Evolutionary conservation across 352 stramenopile genomes (phyloP), one percentile per base, ranked within the genome.

Genomic region (Globisporangium ultimum): DNA sequence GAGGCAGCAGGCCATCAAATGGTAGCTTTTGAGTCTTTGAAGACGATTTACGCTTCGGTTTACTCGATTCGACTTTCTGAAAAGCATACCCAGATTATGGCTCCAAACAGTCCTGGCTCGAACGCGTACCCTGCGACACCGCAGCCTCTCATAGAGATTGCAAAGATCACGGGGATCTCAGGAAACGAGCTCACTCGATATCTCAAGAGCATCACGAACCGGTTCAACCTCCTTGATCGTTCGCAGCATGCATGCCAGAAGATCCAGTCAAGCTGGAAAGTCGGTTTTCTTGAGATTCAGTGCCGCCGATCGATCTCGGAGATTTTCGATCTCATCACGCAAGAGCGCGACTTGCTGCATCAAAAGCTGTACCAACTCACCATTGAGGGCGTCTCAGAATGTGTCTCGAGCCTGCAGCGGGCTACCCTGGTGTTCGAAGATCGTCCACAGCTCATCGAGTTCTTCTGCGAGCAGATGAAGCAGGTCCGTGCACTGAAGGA

Each of bases 251-350:
- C 77, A 0, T 86, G 79, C 24, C 74, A 86, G 48, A 89, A 89
- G 36, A 66, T 86, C 20, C 79, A 86, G 24, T 75, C 74, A 3
- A 89, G 73, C 45, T 89, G 78, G 78, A 88, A 78, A 51, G 76
- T 89, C 9, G 78, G 78, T 9, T 91, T 91, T 62, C 61, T 91
- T 1, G 82, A 91, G 58, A 78, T 91, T 53, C 79, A 89, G 38
- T 91, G 82, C 36, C 78, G 78, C 0, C 65, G 67, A 3, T 79
- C 81, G 1, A 74, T 91, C 20, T 72, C 66, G 6, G 79, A 89
- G 28, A 75, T 89, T 43, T 53, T 82, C n/a, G 78, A 91, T 4
- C 51, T 80, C 3, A 85, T 89, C 64, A 61, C 55, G 34, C 48
- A 74, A 32, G 76, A 91, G 60, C 71, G 82, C 10, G 67, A 73